Percentiles rank a stretch among this genome's conserved stretches.
These are phyloP conservation scores for Rhizoctonia solani DNA, from an alignment of 1,284 basidiomycete genomes.

Conservation along the genomic window DNA sequence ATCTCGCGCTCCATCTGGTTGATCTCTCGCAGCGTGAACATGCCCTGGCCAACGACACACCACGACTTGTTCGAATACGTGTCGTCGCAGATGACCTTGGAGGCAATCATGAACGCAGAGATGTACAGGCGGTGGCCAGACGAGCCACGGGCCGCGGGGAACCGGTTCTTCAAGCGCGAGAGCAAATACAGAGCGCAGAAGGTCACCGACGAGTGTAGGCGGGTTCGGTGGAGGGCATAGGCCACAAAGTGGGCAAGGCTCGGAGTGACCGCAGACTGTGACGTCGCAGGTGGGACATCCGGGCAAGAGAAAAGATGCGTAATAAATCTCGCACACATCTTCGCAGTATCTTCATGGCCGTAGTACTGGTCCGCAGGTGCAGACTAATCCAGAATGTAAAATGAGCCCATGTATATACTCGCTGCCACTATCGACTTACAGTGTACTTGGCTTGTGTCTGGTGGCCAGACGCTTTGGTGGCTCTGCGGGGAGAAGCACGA, in stretches of 20 bases:
- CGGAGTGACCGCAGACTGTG: conserved; percentile 44
- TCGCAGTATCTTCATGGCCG: conserved; percentile 70
- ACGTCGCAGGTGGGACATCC: conserved; percentile 53
- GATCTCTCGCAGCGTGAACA: conserved; percentile 88
- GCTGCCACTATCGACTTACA: neutral
- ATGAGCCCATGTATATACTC: neutral
- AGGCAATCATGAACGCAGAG: conserved; percentile 91
- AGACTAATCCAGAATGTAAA: neutral
- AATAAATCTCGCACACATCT: conserved; percentile 74
- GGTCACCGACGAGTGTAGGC: conserved; percentile 79
- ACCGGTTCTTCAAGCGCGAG: conserved; percentile 85
- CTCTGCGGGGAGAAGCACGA: conserved; percentile 22
- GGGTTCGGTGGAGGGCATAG: conserved; percentile 87
- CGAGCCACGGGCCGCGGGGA: conserved; percentile 88
- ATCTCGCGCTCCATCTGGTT: conserved; percentile 97
- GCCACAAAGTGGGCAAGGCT: conserved; percentile 83
- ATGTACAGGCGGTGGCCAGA: conserved; percentile 91
- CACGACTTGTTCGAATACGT: conserved; percentile 97
- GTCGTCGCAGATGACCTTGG: conserved; percentile 92
- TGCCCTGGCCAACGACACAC: conserved; percentile 89
- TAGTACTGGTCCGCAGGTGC: conserved; percentile 54
- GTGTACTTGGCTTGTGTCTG: conserved; percentile 1
- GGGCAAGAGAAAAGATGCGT: conserved; percentile 79
- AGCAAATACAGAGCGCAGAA: conserved; percentile 85
- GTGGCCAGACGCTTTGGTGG: conserved; percentile 7